Evolutionary conservation across 1,139 yeast species (phyloP).

Genomic region (Saccharomyces uvarum): DNA sequence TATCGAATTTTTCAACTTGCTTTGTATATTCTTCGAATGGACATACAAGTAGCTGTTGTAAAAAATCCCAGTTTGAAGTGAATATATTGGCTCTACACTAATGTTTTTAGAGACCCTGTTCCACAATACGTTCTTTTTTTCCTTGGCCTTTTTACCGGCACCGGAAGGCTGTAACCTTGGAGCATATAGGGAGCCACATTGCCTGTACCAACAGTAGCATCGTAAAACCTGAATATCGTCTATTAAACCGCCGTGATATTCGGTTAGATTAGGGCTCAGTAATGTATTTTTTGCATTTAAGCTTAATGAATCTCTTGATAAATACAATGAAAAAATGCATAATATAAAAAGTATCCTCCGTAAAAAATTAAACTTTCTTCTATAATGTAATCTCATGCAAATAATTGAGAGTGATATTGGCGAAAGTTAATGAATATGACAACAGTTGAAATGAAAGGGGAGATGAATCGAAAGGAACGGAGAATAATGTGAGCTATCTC

Average conservation of each 20-base stretch:
- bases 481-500: not conserved
- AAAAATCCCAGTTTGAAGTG: conserved; percentile 8
- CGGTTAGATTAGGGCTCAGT: not conserved
- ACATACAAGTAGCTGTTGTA: conserved; percentile 13
- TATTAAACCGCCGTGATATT: conserved; percentile 13
- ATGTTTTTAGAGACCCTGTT: conserved; percentile 12
- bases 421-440: not conserved
- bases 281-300: not conserved
- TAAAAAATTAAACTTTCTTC: conserved; percentile 6
- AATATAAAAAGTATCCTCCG: conserved; percentile 7
- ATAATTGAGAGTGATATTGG: not conserved
- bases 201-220: conserved; percentile 16
- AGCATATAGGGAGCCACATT: conserved; percentile 10
- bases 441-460: not conserved
- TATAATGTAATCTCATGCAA: conserved; percentile 10
- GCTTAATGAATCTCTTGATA: conserved; percentile 4
- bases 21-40: conserved; percentile 6
- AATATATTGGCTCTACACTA: conserved; percentile 9
- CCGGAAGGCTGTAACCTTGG: not conserved
- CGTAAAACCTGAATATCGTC: conserved; percentile 13
- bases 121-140: conserved; percentile 9
- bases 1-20: conserved; percentile 4
- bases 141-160: not conserved
- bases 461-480: not conserved
- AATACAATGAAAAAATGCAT: conserved; percentile 4